These are phyloP conservation scores for Kuraishia hungarica DNA, from an alignment of 805 yeast genomes.

Conservation along the genomic window DNA sequence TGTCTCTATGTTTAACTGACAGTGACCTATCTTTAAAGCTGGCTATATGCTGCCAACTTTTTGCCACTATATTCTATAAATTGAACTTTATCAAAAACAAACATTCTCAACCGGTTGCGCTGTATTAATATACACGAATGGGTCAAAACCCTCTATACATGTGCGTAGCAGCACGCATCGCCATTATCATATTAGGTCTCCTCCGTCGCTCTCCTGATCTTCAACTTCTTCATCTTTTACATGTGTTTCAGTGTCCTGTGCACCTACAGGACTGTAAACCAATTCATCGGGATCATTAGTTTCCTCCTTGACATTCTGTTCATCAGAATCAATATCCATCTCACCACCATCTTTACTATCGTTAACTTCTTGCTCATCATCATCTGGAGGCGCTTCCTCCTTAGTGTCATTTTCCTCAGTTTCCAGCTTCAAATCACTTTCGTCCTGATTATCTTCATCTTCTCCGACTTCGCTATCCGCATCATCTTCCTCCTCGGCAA, in stretches of 20 bases:
- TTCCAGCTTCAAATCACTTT: background rate
- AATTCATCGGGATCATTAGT: background rate
- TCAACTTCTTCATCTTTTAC: constrained; percentile 3
- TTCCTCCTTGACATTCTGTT: background rate
- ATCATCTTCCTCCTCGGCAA: constrained; percentile 33
- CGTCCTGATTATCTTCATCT: constrained; percentile 1
- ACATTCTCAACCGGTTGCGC: background rate
- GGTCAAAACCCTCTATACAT: background rate
- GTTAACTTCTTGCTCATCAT: background rate
- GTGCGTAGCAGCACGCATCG: too few species aligned
- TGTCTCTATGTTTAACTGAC: background rate
- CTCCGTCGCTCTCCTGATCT: background rate
- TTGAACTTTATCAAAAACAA: background rate
- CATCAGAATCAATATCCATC: background rate
- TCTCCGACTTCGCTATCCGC: constrained; percentile 1
- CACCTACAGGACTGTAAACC: background rate
- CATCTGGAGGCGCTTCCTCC: background rate
- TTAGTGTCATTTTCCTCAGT: background rate
- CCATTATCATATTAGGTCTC: background rate
- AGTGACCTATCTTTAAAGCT: background rate
- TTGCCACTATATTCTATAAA: background rate
- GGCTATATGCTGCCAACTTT: background rate
- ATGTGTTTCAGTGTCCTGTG: constrained; percentile 5
- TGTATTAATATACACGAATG: background rate
- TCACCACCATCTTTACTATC: background rate